Percentiles rank a stretch among this genome's conserved stretches.
Evolutionary conservation across 768 basidiomycete species (phyloP).

Genomic region (Scleroderma bovista): DNA sequence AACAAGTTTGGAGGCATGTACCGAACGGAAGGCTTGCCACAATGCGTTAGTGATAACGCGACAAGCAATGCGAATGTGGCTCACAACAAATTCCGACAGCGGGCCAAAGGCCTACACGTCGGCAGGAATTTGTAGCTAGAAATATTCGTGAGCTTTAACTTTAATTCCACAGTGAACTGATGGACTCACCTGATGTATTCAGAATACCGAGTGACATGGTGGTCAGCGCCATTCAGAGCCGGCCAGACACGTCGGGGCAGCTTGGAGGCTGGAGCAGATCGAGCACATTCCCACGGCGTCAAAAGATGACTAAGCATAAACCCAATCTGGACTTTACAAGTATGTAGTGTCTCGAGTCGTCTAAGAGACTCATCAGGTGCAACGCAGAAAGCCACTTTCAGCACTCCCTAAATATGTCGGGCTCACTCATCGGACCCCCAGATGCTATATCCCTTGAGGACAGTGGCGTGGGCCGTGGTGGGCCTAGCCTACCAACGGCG

Average conservation of each 20-base stretch:
- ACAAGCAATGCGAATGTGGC: conserved; percentile 9
- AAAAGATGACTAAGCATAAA: neutral
- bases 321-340: too few species aligned
- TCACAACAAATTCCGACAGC: conserved; percentile 40
- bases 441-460: too few species aligned
- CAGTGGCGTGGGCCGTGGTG: too few species aligned
- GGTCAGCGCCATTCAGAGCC: conserved; percentile 10
- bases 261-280: neutral
- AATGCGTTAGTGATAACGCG: conserved; percentile 8
- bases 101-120: conserved; percentile 42
- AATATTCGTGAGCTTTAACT: neutral
- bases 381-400: too few species aligned
- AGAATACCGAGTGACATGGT: conserved; percentile 46
- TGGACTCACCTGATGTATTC: conserved; percentile 29
- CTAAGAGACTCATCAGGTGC: too few species aligned
- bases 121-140: conserved; percentile 34
- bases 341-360: too few species aligned
- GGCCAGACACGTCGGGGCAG: neutral
- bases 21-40: conserved; percentile 43
- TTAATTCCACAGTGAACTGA: neutral
- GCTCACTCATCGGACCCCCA: too few species aligned
- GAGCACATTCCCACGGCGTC: neutral
- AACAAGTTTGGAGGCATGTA: conserved; percentile 49
- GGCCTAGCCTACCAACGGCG: too few species aligned
- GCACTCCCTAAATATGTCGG: too few species aligned